These are phyloP conservation scores for Heritiera fomes DNA, from an alignment of 345 rosid species.

Conservation along the genomic window DNA sequence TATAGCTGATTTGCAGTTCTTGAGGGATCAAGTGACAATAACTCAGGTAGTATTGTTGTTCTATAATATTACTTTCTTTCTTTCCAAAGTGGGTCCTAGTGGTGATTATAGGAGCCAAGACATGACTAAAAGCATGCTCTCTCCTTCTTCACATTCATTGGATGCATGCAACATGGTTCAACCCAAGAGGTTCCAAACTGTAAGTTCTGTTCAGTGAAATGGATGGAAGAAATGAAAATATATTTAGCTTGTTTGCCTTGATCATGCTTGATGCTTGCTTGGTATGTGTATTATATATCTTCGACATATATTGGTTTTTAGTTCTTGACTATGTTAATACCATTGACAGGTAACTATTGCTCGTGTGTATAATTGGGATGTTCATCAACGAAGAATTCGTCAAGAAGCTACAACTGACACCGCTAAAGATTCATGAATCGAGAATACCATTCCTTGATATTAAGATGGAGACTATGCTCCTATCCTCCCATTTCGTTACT, in stretches of 20 bases:
- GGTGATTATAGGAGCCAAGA: not conserved
- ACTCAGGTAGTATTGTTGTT: conserved; percentile 66
- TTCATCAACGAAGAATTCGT: conserved; percentile 73
- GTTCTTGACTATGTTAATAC: too few relatives aligned
- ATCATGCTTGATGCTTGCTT: too few relatives aligned
- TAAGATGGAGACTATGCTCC: too few relatives aligned
- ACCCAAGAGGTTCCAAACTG: too few relatives aligned
- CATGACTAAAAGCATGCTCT: not conserved
- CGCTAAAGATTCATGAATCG: conserved; percentile 26
- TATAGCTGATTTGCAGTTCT: conserved; percentile 78
- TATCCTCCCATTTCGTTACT: too few relatives aligned
- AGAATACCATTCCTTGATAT: too few relatives aligned
- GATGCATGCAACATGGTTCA: too few relatives aligned
- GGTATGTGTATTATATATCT: too few relatives aligned
- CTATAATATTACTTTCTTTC: not conserved
- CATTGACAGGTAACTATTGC: conserved; percentile 34
- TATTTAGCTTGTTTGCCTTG: too few relatives aligned
- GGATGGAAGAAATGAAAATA: too few relatives aligned
- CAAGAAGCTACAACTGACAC: conserved; percentile 37
- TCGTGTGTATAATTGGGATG: conserved; percentile 85
- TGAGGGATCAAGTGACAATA: conserved; percentile 94
- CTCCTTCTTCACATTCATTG: not conserved
- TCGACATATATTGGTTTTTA: too few relatives aligned
- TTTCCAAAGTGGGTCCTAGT: not conserved
- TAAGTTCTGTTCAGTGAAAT: too few relatives aligned